Conservation (phyloP, 306 rosid genomes). For the Chamaecrista fasciculata region DNA sequence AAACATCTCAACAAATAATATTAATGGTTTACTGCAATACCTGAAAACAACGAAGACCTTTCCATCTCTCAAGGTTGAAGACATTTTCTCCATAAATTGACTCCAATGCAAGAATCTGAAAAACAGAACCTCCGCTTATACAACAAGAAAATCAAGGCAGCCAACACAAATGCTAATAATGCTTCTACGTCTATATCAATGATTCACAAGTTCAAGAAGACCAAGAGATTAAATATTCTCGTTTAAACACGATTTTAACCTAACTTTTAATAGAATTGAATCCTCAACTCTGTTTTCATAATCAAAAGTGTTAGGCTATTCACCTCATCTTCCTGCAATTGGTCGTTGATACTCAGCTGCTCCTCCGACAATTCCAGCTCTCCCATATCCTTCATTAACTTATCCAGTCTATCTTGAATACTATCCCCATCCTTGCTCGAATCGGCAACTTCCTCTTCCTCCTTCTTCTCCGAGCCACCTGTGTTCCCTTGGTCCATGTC, state of each 20-base stretch:
- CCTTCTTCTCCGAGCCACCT: conserved; percentile 9
- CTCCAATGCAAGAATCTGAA: conserved; percentile 79
- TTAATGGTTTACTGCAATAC: conserved; percentile 41
- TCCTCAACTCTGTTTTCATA: not conserved
- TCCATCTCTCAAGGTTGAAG: conserved; percentile 49
- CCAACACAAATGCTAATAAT: not conserved
- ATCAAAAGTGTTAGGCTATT: not conserved
- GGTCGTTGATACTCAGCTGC: conserved; percentile 61
- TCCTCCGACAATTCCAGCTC: conserved; percentile 60
- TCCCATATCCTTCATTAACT: conserved; percentile 31
- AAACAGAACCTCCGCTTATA: conserved; percentile 26
- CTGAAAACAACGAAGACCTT: conserved; percentile 66
- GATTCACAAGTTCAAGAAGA: not conserved
- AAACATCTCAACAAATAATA: conserved; percentile 3
- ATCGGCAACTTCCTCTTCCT: conserved; percentile 16
- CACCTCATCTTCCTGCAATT: conserved; percentile 88
- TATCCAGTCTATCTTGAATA: conserved; percentile 43
- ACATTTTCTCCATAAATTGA: conserved; percentile 77
- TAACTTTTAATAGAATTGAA: not conserved
- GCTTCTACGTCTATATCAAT: conserved; percentile 3
- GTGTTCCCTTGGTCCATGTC: conserved; percentile 4
- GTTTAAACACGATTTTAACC: not conserved
- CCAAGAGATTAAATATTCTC: not conserved
- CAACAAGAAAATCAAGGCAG: conserved; percentile 1
- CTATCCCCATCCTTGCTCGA: conserved; percentile 32